Evolutionary conservation across 768 basidiomycete species (phyloP).

Genomic region (Russula abietina): DNA sequence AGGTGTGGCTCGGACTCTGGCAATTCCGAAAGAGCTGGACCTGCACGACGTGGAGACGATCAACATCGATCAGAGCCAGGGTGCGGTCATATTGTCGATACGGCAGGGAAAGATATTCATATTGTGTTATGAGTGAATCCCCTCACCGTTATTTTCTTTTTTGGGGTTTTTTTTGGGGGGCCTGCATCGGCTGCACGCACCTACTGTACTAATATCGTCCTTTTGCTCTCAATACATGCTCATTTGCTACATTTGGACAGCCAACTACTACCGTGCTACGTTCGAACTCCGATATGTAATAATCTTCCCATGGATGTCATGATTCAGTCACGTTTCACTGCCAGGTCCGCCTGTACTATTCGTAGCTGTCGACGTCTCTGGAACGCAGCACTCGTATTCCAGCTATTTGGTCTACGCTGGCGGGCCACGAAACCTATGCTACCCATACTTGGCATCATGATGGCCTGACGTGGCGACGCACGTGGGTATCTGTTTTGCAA

Average conservation of each 20-base stretch:
- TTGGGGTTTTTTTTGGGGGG: too few relatives aligned
- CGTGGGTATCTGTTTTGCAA: neutral
- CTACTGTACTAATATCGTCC: neutral
- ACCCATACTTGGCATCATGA: neutral
- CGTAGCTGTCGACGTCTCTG: neutral
- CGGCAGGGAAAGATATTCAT: conserved; percentile 68
- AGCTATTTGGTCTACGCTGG: neutral
- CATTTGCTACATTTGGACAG: too few relatives aligned
- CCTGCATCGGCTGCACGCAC: neutral
- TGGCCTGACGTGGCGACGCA: neutral
- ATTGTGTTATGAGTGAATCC: conserved; percentile 49
- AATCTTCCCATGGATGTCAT: neutral
- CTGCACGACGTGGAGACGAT: conserved; percentile 65
- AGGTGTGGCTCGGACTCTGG: conserved; percentile 49
- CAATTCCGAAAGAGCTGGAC: conserved; percentile 59
- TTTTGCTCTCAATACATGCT: neutral
- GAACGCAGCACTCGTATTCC: neutral
- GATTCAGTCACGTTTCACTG: too few relatives aligned
- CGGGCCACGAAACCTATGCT: neutral
- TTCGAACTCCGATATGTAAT: neutral
- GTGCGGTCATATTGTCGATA: conserved; percentile 63
- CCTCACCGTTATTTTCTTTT: neutral
- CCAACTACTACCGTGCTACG: too few relatives aligned
- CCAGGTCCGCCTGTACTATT: neutral
- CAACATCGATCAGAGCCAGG: conserved; percentile 73